A percentile compares a stretch with the other conserved stretches of the same genome.
Evolutionary conservation across 2,329 filamentous ascomycete genomes (phyloP).

Genomic region (Claviceps arundinis): DNA sequence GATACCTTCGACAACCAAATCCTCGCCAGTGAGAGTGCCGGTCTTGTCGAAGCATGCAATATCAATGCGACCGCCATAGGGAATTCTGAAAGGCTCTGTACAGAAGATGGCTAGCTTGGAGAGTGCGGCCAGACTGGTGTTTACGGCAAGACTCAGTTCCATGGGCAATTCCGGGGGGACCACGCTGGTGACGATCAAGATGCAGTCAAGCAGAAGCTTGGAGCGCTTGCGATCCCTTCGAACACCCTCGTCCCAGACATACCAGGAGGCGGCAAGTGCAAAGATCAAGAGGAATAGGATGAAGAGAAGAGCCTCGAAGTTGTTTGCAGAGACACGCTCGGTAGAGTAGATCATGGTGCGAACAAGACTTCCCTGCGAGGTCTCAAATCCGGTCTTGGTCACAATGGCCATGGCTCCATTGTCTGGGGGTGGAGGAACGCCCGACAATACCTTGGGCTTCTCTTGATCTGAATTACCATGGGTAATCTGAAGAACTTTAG

Average conservation of each 20-base stretch:
- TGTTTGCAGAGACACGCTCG: constrained; percentile 96
- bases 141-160: constrained; percentile 94
- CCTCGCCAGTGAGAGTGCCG: constrained; percentile 89
- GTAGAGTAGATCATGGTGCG: constrained; percentile 99
- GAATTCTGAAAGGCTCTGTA: constrained; percentile 96
- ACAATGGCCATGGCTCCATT: constrained; percentile 89
- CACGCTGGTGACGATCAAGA: constrained; percentile 94
- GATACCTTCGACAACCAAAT: constrained; percentile 92
- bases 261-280: constrained; percentile 94
- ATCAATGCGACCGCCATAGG: constrained; percentile 88
- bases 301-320: constrained; percentile 89
- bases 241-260: constrained; percentile 96
- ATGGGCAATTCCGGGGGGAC: constrained; percentile 97
- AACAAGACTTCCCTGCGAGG: constrained; percentile 91
- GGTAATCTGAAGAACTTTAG: constrained; percentile 90
- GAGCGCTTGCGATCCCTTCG: constrained; percentile 89
- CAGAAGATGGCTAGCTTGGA: constrained; percentile 97
- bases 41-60: constrained; percentile 98
- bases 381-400: constrained; percentile 96
- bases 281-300: constrained; percentile 95
- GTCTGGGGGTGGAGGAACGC: constrained; percentile 75
- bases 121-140: constrained; percentile 87
- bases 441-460: constrained; percentile 56
- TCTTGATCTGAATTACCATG: constrained; percentile 72
- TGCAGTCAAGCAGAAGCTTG: constrained; percentile 90